Evolutionary conservation across 1,284 basidiomycete genomes (phyloP).

Genomic region (Trichosporon faecale): DNA sequence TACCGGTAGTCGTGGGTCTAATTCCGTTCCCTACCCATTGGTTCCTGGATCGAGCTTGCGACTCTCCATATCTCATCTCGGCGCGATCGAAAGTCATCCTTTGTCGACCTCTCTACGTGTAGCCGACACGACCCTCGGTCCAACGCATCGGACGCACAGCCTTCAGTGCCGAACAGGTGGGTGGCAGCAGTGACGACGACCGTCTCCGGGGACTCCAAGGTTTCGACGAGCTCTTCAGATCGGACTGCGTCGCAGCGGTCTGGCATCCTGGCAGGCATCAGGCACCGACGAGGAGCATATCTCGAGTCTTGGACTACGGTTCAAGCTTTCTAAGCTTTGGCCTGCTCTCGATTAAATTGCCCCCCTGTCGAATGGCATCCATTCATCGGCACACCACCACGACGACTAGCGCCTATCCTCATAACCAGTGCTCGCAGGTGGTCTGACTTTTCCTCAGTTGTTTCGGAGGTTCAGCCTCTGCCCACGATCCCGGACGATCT

Average conservation of each 20-base stretch:
- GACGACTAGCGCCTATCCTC: not conserved
- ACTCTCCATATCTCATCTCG: conserved; percentile 4
- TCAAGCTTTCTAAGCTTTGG: conserved; percentile 9
- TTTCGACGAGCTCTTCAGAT: not conserved
- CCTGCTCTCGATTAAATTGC: conserved; percentile 7
- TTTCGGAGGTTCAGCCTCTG: not conserved
- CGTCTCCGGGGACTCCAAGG: not conserved
- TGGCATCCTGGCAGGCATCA: not conserved
- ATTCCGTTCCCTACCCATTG: not conserved
- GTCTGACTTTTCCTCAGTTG: conserved; percentile 8
- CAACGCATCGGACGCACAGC: not conserved
- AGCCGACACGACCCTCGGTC: not conserved
- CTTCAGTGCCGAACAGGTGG: not conserved
- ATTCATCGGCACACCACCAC: conserved; percentile 8
- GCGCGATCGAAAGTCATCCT: not conserved
- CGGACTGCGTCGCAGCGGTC: not conserved
- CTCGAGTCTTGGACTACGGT: conserved; percentile 3
- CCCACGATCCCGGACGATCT: not conserved
- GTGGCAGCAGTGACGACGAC: not conserved
- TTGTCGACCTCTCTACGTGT: not conserved
- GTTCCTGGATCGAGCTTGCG: conserved; percentile 9
- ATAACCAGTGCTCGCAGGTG: not conserved
- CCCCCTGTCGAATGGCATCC: conserved; percentile 8
- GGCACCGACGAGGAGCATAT: conserved; percentile 7
- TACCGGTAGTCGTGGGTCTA: not conserved